phyloP scores from a whole-genome alignment of 345 rosid species.

The Dimocarpus longan region DNA sequence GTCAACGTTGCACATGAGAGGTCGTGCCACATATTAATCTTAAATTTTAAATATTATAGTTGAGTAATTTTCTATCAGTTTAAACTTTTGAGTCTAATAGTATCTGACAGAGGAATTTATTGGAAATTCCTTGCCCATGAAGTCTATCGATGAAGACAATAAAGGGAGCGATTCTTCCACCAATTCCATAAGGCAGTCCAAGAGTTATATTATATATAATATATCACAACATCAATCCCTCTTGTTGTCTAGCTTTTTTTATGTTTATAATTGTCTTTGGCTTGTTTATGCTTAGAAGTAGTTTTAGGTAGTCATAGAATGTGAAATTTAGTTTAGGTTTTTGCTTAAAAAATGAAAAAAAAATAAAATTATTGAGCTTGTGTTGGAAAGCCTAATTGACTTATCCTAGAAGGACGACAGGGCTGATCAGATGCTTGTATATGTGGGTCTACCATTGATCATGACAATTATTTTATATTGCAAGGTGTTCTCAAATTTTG shows the following conservation, averaged over 20 bases:
- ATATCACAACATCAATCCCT: neutral
- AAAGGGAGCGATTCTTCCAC: conserved; percentile 45
- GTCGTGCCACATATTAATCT: too few species aligned
- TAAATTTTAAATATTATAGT: too few species aligned
- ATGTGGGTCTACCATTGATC: neutral
- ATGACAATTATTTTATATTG: neutral
- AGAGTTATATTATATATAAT: conserved; percentile 42
- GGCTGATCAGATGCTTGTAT: neutral
- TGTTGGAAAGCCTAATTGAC: too few species aligned
- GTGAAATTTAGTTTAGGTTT: neutral
- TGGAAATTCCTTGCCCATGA: conserved; percentile 50
- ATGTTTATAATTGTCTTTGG: too few species aligned
- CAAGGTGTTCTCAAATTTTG: neutral
- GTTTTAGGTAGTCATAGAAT: neutral
- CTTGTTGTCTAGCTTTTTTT: too few species aligned
- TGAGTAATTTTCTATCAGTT: too few species aligned
- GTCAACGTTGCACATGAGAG: too few species aligned
- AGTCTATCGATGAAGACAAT: conserved; percentile 54
- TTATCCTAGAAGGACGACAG: neutral
- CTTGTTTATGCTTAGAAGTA: neutral
- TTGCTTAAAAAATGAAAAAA: neutral
- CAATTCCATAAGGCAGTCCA: conserved; percentile 47
- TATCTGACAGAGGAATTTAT: conserved; percentile 38
- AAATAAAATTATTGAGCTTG: too few species aligned
- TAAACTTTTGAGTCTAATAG: too few species aligned